phyloP scores from a whole-genome alignment of 768 basidiomycete species.

The Kwoniella newhampshirensis region DNA sequence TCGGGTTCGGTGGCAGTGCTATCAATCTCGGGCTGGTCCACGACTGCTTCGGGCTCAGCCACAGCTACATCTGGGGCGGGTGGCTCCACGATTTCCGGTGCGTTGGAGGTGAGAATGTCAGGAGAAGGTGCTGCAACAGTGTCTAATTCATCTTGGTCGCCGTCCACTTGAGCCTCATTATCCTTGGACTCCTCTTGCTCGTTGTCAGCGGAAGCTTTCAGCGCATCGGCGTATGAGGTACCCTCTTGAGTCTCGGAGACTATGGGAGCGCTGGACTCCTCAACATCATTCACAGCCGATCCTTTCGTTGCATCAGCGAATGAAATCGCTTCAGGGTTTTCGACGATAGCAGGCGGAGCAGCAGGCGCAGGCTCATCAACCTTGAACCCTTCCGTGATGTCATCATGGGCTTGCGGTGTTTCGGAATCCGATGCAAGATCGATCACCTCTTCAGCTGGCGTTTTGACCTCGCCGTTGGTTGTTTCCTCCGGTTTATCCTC shows the following conservation, averaged over 20 bases:
- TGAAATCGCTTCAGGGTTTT: slow-evolving; percentile 9
- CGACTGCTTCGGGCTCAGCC: background rate
- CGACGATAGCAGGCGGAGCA: slow-evolving; percentile 5
- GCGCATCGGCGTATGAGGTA: slow-evolving; percentile 12
- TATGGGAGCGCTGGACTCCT: background rate
- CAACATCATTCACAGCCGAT: background rate
- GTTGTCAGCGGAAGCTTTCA: background rate
- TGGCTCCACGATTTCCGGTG: background rate
- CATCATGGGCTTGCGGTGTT: slow-evolving; percentile 56
- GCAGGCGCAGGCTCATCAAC: slow-evolving; percentile 9
- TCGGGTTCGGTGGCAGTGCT: background rate
- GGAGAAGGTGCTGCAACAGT: background rate
- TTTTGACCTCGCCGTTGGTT: background rate
- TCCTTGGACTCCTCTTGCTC: background rate
- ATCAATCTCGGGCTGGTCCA: background rate
- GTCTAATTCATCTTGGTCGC: background rate
- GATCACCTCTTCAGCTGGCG: background rate
- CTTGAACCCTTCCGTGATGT: slow-evolving; percentile 30
- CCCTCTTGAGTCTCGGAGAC: background rate
- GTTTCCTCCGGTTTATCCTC: background rate
- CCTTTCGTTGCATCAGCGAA: slow-evolving; percentile 22
- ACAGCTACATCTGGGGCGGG: background rate
- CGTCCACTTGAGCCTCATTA: background rate
- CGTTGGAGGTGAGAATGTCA: background rate
- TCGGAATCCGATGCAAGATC: background rate